Conservation (phyloP, 78 protist genomes). For the Pigoraptor vietnamica region DNA sequence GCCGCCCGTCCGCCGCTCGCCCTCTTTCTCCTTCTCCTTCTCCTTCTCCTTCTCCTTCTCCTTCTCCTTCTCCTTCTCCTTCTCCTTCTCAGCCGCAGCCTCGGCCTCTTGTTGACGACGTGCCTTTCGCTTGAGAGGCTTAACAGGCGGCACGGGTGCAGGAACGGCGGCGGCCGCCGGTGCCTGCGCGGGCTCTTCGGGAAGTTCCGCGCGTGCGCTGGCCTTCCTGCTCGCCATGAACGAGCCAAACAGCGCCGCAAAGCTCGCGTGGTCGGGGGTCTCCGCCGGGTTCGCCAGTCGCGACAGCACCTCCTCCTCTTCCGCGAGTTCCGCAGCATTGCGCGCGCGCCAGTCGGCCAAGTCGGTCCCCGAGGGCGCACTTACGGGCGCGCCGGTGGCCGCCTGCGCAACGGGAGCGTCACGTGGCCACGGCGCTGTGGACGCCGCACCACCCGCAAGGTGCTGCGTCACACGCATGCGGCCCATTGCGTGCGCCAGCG, state of each 20-base stretch:
- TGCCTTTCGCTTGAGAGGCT: neutral
- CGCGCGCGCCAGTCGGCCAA: neutral
- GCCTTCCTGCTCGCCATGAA: neutral
- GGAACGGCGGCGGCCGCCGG: neutral
- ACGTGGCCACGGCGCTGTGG: neutral
- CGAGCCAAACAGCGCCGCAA: neutral
- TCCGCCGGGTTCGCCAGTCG: neutral
- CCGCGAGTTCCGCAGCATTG: neutral
- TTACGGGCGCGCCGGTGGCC: neutral
- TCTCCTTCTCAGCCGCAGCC: neutral
- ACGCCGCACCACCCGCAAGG: neutral
- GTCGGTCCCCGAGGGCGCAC: neutral
- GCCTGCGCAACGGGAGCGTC: neutral
- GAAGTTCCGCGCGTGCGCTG: neutral
- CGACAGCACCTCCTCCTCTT: neutral
- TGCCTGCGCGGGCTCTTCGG: neutral
- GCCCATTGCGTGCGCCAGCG: neutral
- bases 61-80: neutral
- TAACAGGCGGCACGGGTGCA: no score
- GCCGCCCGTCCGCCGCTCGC: neutral
- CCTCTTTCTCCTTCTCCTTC: neutral
- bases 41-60: neutral
- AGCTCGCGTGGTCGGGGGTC: neutral
- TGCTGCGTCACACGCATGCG: neutral
- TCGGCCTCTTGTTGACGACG: neutral